Conservation (phyloP, 2,329 filamentous ascomycete species). For the Geosmithia flava region DNA sequence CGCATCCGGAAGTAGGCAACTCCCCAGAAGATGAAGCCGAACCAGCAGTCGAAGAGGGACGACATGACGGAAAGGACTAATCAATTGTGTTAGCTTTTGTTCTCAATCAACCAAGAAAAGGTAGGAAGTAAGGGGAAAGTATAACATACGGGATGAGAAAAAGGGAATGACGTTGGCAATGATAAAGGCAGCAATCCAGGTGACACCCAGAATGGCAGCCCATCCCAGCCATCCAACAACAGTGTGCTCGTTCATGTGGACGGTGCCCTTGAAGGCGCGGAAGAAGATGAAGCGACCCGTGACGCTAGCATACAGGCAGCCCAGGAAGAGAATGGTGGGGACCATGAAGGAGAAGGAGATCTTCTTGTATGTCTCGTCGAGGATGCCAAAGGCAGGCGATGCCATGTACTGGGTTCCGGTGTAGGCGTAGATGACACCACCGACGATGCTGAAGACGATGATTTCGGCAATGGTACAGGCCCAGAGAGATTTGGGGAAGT, state of each 20-base stretch:
- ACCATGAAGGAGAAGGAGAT: slow-evolving; percentile 92
- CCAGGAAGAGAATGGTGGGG: slow-evolving; percentile 84
- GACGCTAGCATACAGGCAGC: slow-evolving; percentile 81
- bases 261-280: slow-evolving; percentile 67
- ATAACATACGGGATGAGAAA: slow-evolving; percentile 57
- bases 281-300: slow-evolving; percentile 88
- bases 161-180: slow-evolving; percentile 91
- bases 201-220: slow-evolving; percentile 54
- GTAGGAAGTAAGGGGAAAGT: background rate
- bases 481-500: slow-evolving; percentile 90
- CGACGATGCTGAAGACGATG: slow-evolving; percentile 74
- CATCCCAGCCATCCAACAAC: slow-evolving; percentile 69
- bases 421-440: slow-evolving; percentile 72
- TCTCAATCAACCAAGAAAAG: too few relatives aligned
- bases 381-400: slow-evolving; percentile 73
- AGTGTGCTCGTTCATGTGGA: slow-evolving; percentile 72
- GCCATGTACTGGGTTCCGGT: slow-evolving; percentile 85
- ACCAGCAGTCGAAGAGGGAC: slow-evolving; percentile 87
- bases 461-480: slow-evolving; percentile 81
- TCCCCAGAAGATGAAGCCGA: slow-evolving; percentile 93
- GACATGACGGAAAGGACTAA: slow-evolving; percentile 60
- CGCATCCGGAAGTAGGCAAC: slow-evolving; percentile 71
- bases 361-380: slow-evolving; percentile 73
- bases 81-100: too few relatives aligned
- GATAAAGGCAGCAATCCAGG: slow-evolving; percentile 83